Evolutionary conservation across 192 early-diverging fungal species (phyloP).

Genomic region (Coemansia erecta): DNA sequence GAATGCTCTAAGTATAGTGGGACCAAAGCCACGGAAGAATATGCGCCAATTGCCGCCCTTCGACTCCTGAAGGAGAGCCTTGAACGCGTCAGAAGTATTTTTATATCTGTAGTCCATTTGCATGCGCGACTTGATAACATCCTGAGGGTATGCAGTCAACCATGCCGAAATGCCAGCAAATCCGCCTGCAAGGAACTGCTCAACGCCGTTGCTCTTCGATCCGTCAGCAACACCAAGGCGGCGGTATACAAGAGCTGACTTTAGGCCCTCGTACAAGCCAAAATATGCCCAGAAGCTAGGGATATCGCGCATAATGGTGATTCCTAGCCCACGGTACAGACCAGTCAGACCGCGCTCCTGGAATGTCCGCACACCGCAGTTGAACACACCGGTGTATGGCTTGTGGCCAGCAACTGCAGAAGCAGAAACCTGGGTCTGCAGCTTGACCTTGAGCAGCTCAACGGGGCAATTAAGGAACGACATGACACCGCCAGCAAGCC

Average conservation of each 20-base stretch:
- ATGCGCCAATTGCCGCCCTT: conserved; percentile 39
- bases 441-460: conserved; percentile 88
- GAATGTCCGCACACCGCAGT: conserved; percentile 58
- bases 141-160: conserved; percentile 81
- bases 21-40: conserved; percentile 54
- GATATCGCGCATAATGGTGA: conserved; percentile 75
- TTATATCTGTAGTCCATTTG: conserved; percentile 59
- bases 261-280: conserved; percentile 82
- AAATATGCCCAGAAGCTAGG: conserved; percentile 71
- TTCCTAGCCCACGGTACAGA: conserved; percentile 76
- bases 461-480: conserved; percentile 86
- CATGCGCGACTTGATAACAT: conserved; percentile 70
- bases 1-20: conserved; percentile 55
- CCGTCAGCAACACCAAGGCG: conserved; percentile 53
- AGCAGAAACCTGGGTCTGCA: conserved; percentile 80
- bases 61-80: conserved; percentile 56
- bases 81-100: conserved; percentile 52
- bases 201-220: conserved; percentile 46
- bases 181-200: conserved; percentile 77
- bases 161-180: conserved; percentile 79
- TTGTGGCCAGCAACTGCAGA: conserved; percentile 25
- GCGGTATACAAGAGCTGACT: conserved; percentile 64
- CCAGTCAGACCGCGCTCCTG: conserved; percentile 64
- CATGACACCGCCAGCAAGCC: conserved; percentile 82
- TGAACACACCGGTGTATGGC: conserved; percentile 39